Percentiles rank a stretch among this genome's conserved stretches.
These are phyloP conservation scores for Rhodosporidiobolus sp. DNA, from an alignment of 768 basidiomycete species.

Conservation along the genomic window DNA sequence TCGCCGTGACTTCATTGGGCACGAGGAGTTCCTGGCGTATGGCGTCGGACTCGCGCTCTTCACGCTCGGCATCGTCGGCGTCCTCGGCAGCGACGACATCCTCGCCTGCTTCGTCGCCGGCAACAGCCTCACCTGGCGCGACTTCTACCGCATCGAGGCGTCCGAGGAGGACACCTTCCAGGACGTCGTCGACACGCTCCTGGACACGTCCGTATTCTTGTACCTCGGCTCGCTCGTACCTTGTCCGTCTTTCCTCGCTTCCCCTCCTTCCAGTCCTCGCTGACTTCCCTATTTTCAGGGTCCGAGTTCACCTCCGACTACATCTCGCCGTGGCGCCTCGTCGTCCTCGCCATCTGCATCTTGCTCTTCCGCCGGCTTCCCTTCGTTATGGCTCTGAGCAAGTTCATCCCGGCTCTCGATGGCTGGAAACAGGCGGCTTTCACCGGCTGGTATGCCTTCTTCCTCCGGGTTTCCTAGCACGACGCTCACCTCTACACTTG, in stretches of 20 bases:
- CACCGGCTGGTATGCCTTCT: slow-evolving; percentile 47
- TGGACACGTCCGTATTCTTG: slow-evolving; percentile 46
- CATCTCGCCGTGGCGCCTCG: slow-evolving; percentile 50
- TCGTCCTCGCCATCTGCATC: slow-evolving; percentile 49
- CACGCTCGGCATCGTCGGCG: slow-evolving; percentile 47
- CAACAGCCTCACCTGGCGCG: slow-evolving; percentile 33
- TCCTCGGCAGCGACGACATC: slow-evolving; percentile 52
- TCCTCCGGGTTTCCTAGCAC: not conserved
- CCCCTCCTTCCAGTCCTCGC: no score
- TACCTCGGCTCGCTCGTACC: slow-evolving; percentile 51
- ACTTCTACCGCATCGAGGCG: slow-evolving; percentile 31
- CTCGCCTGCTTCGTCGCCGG: slow-evolving; percentile 49
- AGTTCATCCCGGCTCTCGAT: slow-evolving; percentile 47
- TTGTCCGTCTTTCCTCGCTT: slow-evolving; percentile 40
- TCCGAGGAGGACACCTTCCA: slow-evolving; percentile 44
- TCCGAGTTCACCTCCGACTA: slow-evolving; percentile 23
- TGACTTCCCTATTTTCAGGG: slow-evolving; percentile 43
- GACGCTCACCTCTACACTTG: no score
- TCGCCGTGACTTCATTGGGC: slow-evolving; percentile 48
- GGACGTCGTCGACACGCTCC: slow-evolving; percentile 32
- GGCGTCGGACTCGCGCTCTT: slow-evolving; percentile 41
- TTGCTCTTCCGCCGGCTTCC: slow-evolving; percentile 50
- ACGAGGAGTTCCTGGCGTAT: slow-evolving; percentile 49
- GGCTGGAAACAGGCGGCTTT: slow-evolving; percentile 47
- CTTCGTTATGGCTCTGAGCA: slow-evolving; percentile 47